Percentiles rank a stretch among this genome's conserved stretches.
These are phyloP conservation scores for Erodium trifolium DNA, from an alignment of 441 rosid species.

Conservation along the genomic window DNA sequence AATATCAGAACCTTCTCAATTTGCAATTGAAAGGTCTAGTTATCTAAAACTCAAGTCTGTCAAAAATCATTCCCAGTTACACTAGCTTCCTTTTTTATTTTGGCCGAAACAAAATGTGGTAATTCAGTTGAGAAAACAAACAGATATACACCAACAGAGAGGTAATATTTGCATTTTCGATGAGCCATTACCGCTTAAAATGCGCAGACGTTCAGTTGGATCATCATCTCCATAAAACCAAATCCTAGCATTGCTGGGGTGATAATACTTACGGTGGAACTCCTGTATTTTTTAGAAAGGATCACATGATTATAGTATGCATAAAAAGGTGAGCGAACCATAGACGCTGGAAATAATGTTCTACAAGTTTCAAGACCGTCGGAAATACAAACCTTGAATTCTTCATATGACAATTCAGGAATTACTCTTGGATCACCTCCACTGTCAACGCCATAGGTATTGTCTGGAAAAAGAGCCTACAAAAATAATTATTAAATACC, in stretches of 20 bases:
- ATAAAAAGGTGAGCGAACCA: background rate
- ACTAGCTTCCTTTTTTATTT: slow-evolving; percentile 1
- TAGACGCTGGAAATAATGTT: background rate
- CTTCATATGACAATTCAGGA: slow-evolving; percentile 70
- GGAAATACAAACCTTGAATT: slow-evolving; percentile 54
- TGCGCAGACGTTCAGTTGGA: slow-evolving; percentile 58
- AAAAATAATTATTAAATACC: slow-evolving; percentile 11
- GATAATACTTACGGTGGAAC: slow-evolving; percentile 77
- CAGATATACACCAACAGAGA: slow-evolving; percentile 8
- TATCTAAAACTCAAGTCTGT: background rate
- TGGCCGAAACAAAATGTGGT: background rate
- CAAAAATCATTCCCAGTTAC: background rate
- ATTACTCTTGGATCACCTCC: slow-evolving; percentile 95
- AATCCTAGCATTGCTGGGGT: slow-evolving; percentile 90
- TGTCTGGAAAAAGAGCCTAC: slow-evolving; percentile 84
- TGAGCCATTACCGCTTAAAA: slow-evolving; percentile 58
- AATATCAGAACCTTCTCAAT: no score
- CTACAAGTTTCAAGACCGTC: slow-evolving; percentile 11
- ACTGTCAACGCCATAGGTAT: slow-evolving; percentile 88
- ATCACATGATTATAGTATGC: background rate
- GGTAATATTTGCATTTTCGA: background rate
- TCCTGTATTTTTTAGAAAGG: slow-evolving; percentile 39
- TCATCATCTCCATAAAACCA: slow-evolving; percentile 99
- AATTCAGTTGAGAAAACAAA: slow-evolving; percentile 2
- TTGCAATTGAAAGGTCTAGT: background rate